Evolutionary conservation across 108 stramenopile species (phyloP), one percentile per base, ranked within the genome.

Genomic region (Nitzschia sp.): DNA sequence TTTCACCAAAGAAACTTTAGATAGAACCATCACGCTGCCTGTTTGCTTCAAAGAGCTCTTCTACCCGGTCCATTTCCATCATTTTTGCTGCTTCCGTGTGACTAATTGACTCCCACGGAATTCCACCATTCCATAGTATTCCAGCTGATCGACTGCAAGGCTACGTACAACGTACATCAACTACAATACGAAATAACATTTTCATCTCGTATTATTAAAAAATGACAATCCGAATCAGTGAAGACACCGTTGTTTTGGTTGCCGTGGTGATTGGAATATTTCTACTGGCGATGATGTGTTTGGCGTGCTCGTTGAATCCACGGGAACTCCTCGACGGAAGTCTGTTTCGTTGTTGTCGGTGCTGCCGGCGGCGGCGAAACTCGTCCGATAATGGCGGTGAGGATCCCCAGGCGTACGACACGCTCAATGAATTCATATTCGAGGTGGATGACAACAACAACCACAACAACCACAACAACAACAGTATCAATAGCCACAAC

Each of bases 341-440:
- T 36, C 28, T 58, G 22, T 58, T 69, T 58, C 57, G 68, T 23
- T 69, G 45, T 35, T 69, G 68, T 22, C 30, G 6, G 0, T 58
- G 9, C 2, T 36, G 50, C 33, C 48, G 50, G 27, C 21, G 59
- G 17, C 57, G 31, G 30, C 58, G 46, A n/a, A 5, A 22, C 13
- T 11, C 15, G 1, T 17, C 56, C 44, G 11, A 6, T n/a, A 1
- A 25, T 34, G 31, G 16, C 2, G 23, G 21, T 19, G 30, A 41
- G 22, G 60, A 31, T 1, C 47, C 58, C 2, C 69, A 71, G 13
- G 59, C 52, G 36, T 73, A 58, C 56, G 62, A 53, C 0, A 73
- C 56, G n/a, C 41, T 73, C 29, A 55, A 73, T 63, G 72, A 73
- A 27, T 55, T 63, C 27, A 63, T 73, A 28, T 73, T 73, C 66